Conservation (phyloP, 2,329 filamentous ascomycete species). For the Lojkania enalia region DNA sequence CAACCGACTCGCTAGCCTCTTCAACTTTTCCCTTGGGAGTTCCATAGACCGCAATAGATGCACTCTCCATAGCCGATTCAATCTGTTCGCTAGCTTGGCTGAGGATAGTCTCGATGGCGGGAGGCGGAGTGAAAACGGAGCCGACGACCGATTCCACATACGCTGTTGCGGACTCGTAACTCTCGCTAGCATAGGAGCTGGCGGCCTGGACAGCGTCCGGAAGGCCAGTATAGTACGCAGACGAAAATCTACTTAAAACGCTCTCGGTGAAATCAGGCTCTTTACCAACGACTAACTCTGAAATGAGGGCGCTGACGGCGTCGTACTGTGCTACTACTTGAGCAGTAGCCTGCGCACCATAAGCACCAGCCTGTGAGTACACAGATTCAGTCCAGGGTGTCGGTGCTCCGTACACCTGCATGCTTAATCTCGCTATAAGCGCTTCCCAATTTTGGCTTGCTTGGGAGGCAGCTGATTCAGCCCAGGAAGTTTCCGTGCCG, state of each 20-base stretch:
- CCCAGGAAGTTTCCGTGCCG: slow-evolving; percentile 54
- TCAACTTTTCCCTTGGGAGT: slow-evolving; percentile 58
- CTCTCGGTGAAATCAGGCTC: slow-evolving; percentile 83
- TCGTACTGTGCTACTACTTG: slow-evolving; percentile 67
- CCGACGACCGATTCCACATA: slow-evolving; percentile 55
- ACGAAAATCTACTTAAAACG: slow-evolving; percentile 71
- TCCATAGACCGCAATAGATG: slow-evolving; percentile 61
- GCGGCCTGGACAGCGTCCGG: slow-evolving; percentile 59
- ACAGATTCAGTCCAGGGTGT: slow-evolving; percentile 53
- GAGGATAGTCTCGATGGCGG: slow-evolving; percentile 61
- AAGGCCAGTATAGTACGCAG: slow-evolving; percentile 70
- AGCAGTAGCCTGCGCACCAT: slow-evolving; percentile 65
- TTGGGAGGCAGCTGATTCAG: slow-evolving; percentile 58
- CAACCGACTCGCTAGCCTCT: slow-evolving; percentile 57
- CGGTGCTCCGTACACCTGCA: slow-evolving; percentile 70
- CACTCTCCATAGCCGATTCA: slow-evolving; percentile 62
- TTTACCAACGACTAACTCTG: slow-evolving; percentile 74
- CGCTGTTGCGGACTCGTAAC: slow-evolving; percentile 49
- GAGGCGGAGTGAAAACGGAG: slow-evolving; percentile 60
- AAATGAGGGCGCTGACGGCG: slow-evolving; percentile 71
- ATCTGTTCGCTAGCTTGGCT: slow-evolving; percentile 60
- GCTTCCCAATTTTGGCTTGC: slow-evolving; percentile 66
- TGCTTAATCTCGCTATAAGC: slow-evolving; percentile 66
- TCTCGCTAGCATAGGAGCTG: slow-evolving; percentile 57
- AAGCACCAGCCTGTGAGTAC: slow-evolving; percentile 58